Base-by-base conservation (phyloP, 2,329 filamentous ascomycete species). In the Talaromyces sp. region DNA sequence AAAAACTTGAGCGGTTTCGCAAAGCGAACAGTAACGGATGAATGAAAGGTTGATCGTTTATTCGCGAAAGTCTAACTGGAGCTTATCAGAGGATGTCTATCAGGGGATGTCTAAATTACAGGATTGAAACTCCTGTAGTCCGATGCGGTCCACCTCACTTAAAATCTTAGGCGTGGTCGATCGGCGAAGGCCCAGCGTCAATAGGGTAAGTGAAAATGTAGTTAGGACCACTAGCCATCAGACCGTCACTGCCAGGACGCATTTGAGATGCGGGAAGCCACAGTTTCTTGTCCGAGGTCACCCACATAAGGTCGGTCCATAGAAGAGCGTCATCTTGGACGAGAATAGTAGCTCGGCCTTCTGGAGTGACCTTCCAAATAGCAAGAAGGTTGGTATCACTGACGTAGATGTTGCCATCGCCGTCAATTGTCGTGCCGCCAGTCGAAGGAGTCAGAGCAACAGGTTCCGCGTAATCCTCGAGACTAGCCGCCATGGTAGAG, bases 251-350 rank as follows among this genome's bases (percentile, higher is more conserved):
- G 8, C 45, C 35, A 39, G 35, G 33, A 11, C 45, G 45, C 45
- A 39, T 39, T 22, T 47, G 45, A 30, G 35, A 47, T 8, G 45
- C 45, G 11, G 33, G 33, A 1, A 47, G 44, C 45, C 35, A 47
- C 3, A 47, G 27, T n/a, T 47, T 47, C 35, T 47, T 37, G 14
- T 47, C 44, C 4, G 32, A 14, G 3, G 44, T 16, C 8, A 47
- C 44, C 44, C 44, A 47, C 44, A 47, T 47, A 24, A 47, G 32
- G 32, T 47, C 44, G 6, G 44, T 47, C 44, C 44, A 47, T 13
- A 47, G 32, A 1, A 47, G 8, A 10, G 32, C 32, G 37, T 47
- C 32, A 37, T 47, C 44, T 20, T 47, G 44, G 9, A 47, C 33
- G 9, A 47, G 44, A 22, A 47, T 47, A 9, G 44, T 47, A 14